A percentile compares a stretch with the other conserved stretches of the same genome.
Conservation (phyloP, 306 rosid genomes). For the Vicia sativa region DNA sequence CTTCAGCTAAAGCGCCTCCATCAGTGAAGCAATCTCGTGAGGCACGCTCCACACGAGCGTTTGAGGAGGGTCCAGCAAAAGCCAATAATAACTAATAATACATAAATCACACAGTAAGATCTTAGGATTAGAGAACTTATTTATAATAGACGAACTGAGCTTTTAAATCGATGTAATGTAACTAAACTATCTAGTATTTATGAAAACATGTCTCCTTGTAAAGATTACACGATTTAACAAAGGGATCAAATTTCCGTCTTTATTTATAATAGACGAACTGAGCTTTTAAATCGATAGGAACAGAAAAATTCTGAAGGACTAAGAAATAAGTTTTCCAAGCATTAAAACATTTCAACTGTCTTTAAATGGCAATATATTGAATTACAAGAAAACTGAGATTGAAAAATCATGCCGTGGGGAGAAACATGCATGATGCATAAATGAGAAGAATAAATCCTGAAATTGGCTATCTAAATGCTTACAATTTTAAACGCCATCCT, state of each 20-base stretch:
- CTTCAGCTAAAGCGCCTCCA: slow-evolving; percentile 91
- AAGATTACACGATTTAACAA: slow-evolving; percentile 25
- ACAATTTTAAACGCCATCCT: slow-evolving; percentile 1
- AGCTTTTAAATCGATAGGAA: no score
- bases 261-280: slow-evolving; percentile 2
- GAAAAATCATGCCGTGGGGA: not conserved
- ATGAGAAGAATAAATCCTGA: not conserved
- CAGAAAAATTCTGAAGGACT: not conserved
- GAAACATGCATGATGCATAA: slow-evolving; percentile 12
- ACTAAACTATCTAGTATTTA: slow-evolving; percentile 26
- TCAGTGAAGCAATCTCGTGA: slow-evolving; percentile 65
- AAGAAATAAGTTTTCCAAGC: slow-evolving; percentile 29
- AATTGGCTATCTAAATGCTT: not conserved
- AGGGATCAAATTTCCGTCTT: slow-evolving; percentile 9
- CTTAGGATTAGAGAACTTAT: slow-evolving; percentile 14
- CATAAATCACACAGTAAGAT: slow-evolving; percentile 29
- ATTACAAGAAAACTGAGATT: slow-evolving; percentile 15
- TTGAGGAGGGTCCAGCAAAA: slow-evolving; percentile 93
- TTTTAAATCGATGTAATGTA: slow-evolving; percentile 9
- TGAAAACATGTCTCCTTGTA: slow-evolving; percentile 7
- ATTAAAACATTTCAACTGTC: slow-evolving; percentile 10
- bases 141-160: slow-evolving; percentile 1
- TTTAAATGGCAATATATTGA: slow-evolving; percentile 9
- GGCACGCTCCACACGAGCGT: slow-evolving; percentile 76
- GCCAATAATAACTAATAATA: slow-evolving; percentile 65